Base-by-base conservation (phyloP, 164 flowering plant species). In the Kingdonia uniflora region DNA sequence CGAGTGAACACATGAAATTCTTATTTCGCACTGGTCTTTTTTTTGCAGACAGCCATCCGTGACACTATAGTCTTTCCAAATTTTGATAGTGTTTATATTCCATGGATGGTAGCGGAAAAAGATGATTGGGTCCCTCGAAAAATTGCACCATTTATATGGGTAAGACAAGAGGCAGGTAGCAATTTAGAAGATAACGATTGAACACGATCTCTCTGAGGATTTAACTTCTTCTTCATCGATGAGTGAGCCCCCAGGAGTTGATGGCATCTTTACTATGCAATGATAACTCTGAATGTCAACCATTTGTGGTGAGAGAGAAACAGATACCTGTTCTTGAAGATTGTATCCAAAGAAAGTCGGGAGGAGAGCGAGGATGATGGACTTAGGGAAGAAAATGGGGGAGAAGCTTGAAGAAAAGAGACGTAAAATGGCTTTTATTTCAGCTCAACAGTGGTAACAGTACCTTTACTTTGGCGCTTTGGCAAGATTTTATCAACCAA, bases 71-170 rank as follows among this genome's bases (percentile, higher is more conserved):
- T 94, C 29, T 86, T 84, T 62, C 99, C 96, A 11, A 94, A 94
- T 59, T 81, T 81, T 71, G 96, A 89, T 64, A 66, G 77, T 57
- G 39, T 85, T 17, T 64, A 57, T 65, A 67, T 94, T 49, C 87
- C 99, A n/a, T 89, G 82, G 83, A 94, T 94, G 99, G 47, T 82
- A 55, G 95, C 86, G 14, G 99, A 89, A 45, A 89, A 81, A 65
- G 82, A 87, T 65, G 99, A 94, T 59, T 94, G 97, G 99, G 72
- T 79, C 14, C 87, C 86, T 0, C 58, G 79, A n/a, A 54, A 54
- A 23, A 17, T 24, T 24, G 57, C 57, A 16, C 57, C 57, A 42
- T 54, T 42, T 17, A 23, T 42, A 29, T 43, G 57, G 57, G 14
- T 24, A 5, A 41, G 25, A 24, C 57, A 25, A 42, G 57, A 54